A percentile compares a stretch with the other conserved stretches of the same genome.
These are phyloP conservation scores for Globisporangium lucens DNA, from an alignment of 352 stramenopile genomes.

Conservation along the genomic window DNA sequence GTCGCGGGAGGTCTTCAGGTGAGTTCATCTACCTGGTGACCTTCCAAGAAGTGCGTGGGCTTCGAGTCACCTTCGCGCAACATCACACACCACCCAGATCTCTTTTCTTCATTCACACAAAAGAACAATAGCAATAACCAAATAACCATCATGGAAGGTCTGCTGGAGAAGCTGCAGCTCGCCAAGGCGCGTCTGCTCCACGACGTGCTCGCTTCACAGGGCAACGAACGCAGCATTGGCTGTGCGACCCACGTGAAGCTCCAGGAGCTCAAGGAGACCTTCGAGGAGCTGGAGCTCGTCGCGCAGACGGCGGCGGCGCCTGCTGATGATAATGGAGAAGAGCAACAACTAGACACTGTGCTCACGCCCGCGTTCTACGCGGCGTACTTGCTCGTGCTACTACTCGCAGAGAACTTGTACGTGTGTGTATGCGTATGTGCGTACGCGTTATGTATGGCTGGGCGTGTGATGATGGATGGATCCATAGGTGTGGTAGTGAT, in stretches of 20 bases:
- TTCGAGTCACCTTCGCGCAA: neutral
- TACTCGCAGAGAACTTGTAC: constrained; percentile 54
- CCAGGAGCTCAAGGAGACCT: constrained; percentile 32
- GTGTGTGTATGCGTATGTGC: constrained; percentile 9
- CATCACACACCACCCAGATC: neutral
- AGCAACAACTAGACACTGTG: constrained; percentile 16
- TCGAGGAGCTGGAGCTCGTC: constrained; percentile 60
- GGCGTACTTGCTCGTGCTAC: constrained; percentile 46
- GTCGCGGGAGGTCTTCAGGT: neutral
- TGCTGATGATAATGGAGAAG: neutral
- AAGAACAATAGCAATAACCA: neutral
- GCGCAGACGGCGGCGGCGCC: constrained; percentile 27
- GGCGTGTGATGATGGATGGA: neutral
- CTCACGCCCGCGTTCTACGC: constrained; percentile 57
- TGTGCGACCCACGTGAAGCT: constrained; percentile 16
- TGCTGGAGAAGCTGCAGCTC: constrained; percentile 39
- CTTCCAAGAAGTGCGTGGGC: neutral
- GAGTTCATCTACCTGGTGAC: neutral
- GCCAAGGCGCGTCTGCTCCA: constrained; percentile 41
- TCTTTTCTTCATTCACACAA: neutral
- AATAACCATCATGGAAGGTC: constrained; percentile 36
- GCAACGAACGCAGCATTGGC: constrained; percentile 16
- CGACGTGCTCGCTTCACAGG: constrained; percentile 22
- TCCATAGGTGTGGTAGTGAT: neutral
- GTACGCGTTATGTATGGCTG: neutral